These are phyloP conservation scores for Vigna unguiculata DNA, from an alignment of 306 rosid species.

Conservation along the genomic window DNA sequence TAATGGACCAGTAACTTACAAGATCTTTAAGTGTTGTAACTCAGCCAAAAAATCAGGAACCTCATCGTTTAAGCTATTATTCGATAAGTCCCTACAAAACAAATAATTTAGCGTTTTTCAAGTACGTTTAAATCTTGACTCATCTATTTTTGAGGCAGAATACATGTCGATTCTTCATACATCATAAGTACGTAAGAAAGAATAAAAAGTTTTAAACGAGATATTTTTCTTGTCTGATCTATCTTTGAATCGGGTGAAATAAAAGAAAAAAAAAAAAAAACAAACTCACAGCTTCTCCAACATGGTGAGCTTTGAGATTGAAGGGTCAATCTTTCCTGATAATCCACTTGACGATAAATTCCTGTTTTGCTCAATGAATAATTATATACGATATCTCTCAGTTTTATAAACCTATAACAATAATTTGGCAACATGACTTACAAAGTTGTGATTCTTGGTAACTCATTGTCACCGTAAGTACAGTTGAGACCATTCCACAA, in stretches of 20 bases:
- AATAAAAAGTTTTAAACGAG: not conserved
- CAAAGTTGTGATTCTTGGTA: conserved; percentile 55
- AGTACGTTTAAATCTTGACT: not conserved
- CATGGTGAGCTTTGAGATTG: conserved; percentile 48
- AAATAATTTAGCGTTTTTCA: not conserved
- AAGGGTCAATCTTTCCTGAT: conserved; percentile 44
- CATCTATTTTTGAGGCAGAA: not conserved
- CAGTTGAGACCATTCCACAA: conserved; percentile 64
- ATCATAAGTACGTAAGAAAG: not conserved
- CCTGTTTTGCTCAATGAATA: conserved; percentile 33
- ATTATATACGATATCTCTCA: not conserved
- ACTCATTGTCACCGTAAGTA: not conserved
- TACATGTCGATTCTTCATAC: not conserved
- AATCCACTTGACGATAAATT: conserved; percentile 57
- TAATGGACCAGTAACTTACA: conserved; percentile 46
- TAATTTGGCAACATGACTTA: conserved; percentile 38
- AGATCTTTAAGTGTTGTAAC: conserved; percentile 22
- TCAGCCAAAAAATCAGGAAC: conserved; percentile 45
- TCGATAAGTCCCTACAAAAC: conserved; percentile 52
- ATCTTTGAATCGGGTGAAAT: not conserved
- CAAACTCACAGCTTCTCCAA: conserved; percentile 54
- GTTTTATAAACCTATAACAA: conserved; percentile 8
- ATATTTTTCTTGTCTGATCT: not conserved
- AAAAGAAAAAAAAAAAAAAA: too few species aligned
- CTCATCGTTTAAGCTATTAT: conserved; percentile 47